Conservation (phyloP, 345 rosid genomes). For the Luvunga scandens region DNA sequence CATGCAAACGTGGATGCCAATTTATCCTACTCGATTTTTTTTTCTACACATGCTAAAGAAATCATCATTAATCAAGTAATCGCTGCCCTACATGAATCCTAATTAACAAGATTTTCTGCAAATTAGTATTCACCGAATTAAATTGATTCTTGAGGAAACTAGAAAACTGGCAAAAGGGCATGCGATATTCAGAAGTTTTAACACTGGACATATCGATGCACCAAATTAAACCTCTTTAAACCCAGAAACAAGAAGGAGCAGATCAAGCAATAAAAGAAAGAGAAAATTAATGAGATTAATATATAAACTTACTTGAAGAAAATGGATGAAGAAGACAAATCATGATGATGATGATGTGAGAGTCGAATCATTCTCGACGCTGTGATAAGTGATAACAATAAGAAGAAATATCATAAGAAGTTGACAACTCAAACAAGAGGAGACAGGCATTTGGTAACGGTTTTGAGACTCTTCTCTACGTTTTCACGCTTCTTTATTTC, state of each 20-base stretch:
- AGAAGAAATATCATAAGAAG: background rate
- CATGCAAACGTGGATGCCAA: background rate
- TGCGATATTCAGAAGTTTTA: background rate
- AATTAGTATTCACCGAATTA: too few species aligned
- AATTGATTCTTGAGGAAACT: background rate
- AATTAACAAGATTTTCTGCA: too few species aligned
- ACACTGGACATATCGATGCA: background rate
- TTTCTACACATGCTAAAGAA: background rate
- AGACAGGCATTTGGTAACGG: background rate
- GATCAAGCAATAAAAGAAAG: background rate
- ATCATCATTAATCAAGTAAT: background rate
- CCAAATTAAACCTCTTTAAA: background rate
- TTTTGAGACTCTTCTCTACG: background rate
- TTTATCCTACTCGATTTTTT: background rate
- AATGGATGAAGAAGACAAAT: background rate
- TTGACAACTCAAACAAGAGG: background rate
- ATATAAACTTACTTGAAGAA: background rate
- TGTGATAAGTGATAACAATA: background rate
- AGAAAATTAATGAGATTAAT: background rate
- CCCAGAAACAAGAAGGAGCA: background rate
- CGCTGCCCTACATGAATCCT: background rate
- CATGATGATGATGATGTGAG: background rate
- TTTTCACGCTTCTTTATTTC: background rate
- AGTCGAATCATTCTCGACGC: background rate
- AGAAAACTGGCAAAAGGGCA: background rate